Percentiles rank a stretch among this genome's conserved stretches.
Conservation (phyloP, 1,284 basidiomycete species). For the Fereydounia khargensis region DNA sequence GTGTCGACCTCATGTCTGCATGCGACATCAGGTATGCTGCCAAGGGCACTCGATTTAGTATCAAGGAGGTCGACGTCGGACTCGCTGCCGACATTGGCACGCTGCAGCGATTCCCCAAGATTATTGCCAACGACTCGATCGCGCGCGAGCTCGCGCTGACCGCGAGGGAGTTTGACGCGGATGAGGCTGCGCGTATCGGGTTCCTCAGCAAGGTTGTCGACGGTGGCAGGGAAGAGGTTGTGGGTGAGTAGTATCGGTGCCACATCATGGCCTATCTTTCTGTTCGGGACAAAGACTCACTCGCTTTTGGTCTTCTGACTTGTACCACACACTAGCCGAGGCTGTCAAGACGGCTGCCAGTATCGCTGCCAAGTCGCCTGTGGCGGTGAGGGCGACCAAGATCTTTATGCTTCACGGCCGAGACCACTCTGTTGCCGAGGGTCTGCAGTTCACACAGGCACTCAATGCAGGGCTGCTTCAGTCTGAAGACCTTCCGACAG, state of each 20-base stretch:
- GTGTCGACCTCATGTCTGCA: conserved; percentile 70
- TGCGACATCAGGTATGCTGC: conserved; percentile 80
- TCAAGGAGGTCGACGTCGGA: conserved; percentile 87
- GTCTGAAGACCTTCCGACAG: conserved; percentile 64
- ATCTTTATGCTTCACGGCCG: conserved; percentile 70
- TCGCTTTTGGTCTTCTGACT: background rate
- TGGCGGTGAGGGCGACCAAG: conserved; percentile 80
- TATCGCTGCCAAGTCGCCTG: conserved; percentile 76
- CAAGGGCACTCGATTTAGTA: conserved; percentile 67
- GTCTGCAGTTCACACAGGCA: conserved; percentile 72
- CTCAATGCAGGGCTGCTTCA: conserved; percentile 76
- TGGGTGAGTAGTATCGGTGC: conserved; percentile 31
- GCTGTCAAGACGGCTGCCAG: conserved; percentile 69
- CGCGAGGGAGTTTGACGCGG: conserved; percentile 69
- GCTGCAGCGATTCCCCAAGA: conserved; percentile 78
- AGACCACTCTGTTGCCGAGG: conserved; percentile 71
- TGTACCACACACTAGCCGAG: conserved; percentile 56
- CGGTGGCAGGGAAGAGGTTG: conserved; percentile 66
- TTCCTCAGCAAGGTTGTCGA: conserved; percentile 73
- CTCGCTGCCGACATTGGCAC: conserved; percentile 88
- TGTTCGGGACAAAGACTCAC: too few relatives aligned
- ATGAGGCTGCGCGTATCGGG: conserved; percentile 72
- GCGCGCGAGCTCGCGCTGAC: conserved; percentile 78
- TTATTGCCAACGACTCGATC: conserved; percentile 76
- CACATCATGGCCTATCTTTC: background rate